These are phyloP conservation scores for Nemania abortiva DNA, from an alignment of 2,329 filamentous ascomycete genomes.

Conservation along the genomic window DNA sequence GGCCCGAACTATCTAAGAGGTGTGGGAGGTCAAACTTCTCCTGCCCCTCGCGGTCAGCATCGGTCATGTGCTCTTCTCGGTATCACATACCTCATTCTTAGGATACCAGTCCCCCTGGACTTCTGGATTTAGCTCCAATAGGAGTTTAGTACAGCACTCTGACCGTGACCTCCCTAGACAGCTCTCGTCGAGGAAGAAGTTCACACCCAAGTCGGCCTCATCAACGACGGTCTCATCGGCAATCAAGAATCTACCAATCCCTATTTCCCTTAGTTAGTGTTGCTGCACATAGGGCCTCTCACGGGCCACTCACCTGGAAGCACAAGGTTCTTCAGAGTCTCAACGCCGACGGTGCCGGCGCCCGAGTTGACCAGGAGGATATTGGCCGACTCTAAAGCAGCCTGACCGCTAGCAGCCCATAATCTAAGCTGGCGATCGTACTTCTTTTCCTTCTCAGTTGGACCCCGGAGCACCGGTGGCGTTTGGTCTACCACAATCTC, in stretches of 20 bases:
- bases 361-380: conserved; percentile 92
- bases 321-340: conserved; percentile 97
- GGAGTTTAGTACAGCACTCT: conserved; percentile 78
- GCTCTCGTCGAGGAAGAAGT: conserved; percentile 92
- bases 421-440: conserved; percentile 96
- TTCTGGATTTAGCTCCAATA: conserved; percentile 92
- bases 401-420: conserved; percentile 93
- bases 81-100: conserved; percentile 56
- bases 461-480: conserved; percentile 63
- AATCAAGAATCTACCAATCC: conserved; percentile 92
- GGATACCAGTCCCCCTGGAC: conserved; percentile 81
- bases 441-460: conserved; percentile 75
- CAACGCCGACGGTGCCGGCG: conserved; percentile 86
- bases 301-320: conserved; percentile 72
- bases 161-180: conserved; percentile 83
- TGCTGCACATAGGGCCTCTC: neutral
- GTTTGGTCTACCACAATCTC: conserved; percentile 60
- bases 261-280: conserved; percentile 56
- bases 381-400: conserved; percentile 88
- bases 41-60: conserved; percentile 43
- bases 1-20: conserved; percentile 56
- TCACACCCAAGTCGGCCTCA: conserved; percentile 89
- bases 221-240: conserved; percentile 82
- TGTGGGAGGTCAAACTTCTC: conserved; percentile 54
- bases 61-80: conserved; percentile 7